phyloP scores from a whole-genome alignment of 805 yeast genomes.

The Trichomonascus vanleenenianus region DNA sequence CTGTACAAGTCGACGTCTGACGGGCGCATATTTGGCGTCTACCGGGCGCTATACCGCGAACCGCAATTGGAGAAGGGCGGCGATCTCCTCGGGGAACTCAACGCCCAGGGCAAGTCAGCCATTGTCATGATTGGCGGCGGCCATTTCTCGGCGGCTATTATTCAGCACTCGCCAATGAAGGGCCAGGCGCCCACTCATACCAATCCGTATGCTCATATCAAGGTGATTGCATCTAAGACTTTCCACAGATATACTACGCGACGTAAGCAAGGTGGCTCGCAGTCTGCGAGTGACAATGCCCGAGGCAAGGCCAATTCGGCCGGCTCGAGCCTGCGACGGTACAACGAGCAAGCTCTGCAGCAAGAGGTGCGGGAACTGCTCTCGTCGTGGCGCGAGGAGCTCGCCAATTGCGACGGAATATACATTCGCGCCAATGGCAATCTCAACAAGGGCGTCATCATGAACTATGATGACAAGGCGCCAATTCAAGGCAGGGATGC shows the following conservation, averaged over 20 bases:
- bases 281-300: conserved; percentile 84
- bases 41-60: conserved; percentile 51
- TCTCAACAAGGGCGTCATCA: conserved; percentile 51
- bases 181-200: conserved; percentile 46
- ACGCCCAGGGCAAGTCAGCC: conserved; percentile 44
- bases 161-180: conserved; percentile 52
- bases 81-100: conserved; percentile 35
- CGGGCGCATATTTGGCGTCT: conserved; percentile 52
- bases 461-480: conserved; percentile 51
- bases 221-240: conserved; percentile 65
- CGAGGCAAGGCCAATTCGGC: conserved; percentile 95
- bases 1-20: conserved; percentile 42
- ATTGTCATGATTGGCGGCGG: conserved; percentile 95
- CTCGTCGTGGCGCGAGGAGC: conserved; percentile 48
- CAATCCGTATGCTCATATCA: conserved; percentile 38
- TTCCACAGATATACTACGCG: conserved; percentile 94
- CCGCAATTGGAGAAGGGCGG: conserved; percentile 5
- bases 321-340: conserved; percentile 82
- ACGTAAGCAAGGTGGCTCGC: conserved; percentile 96
- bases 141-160: conserved; percentile 92
- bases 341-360: conserved; percentile 77
- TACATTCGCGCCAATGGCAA: conserved; percentile 78
- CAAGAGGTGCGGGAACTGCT: conserved; percentile 70
- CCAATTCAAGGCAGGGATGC: conserved; percentile 48
- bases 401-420: conserved; percentile 58